Percentiles rank a stretch among this genome's conserved stretches.
Conservation (phyloP, 2,329 filamentous ascomycete species). For the Waltergamsia citrina region DNA sequence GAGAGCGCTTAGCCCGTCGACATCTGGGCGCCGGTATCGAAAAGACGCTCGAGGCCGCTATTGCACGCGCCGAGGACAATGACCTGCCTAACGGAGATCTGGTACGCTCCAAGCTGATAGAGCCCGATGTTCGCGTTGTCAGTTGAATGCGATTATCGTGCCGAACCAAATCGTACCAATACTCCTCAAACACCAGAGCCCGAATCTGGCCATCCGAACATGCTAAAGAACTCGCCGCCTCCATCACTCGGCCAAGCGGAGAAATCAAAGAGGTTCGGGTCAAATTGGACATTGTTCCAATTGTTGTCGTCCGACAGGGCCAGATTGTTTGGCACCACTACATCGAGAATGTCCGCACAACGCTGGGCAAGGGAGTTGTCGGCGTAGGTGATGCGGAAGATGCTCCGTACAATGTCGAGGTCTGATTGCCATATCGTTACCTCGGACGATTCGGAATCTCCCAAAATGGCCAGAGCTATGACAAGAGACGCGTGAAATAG, state of each 20-base stretch:
- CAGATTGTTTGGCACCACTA: constrained; percentile 10
- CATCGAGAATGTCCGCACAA: constrained; percentile 16
- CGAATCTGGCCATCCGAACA: constrained; percentile 12
- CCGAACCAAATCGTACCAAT: constrained; percentile 4
- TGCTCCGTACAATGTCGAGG: constrained; percentile 14
- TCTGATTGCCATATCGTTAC: constrained; percentile 15
- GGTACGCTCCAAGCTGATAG: constrained; percentile 13
- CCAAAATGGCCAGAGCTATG: constrained; percentile 15
- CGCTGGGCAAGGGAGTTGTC: constrained; percentile 14
- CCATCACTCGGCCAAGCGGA: constrained; percentile 12
- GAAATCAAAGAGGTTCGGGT: constrained; percentile 14
- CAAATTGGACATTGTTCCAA: constrained; percentile 8
- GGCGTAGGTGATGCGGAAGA: constrained; percentile 12
- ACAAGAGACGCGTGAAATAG: constrained; percentile 20
- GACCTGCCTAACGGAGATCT: constrained; percentile 18
- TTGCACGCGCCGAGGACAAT: constrained; percentile 14
- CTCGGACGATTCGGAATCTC: constrained; percentile 14
- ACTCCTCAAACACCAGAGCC: not conserved
- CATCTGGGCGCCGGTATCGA: constrained; percentile 18
- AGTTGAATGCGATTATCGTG: constrained; percentile 8
- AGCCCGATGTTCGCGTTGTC: constrained; percentile 13
- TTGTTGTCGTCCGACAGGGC: constrained; percentile 2
- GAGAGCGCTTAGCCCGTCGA: constrained; percentile 11
- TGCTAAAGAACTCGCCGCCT: constrained; percentile 9
- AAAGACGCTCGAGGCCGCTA: constrained; percentile 11